Base-by-base conservation (phyloP, 371 early-diverging fungal species). In the Actinomucor elegans region DNA sequence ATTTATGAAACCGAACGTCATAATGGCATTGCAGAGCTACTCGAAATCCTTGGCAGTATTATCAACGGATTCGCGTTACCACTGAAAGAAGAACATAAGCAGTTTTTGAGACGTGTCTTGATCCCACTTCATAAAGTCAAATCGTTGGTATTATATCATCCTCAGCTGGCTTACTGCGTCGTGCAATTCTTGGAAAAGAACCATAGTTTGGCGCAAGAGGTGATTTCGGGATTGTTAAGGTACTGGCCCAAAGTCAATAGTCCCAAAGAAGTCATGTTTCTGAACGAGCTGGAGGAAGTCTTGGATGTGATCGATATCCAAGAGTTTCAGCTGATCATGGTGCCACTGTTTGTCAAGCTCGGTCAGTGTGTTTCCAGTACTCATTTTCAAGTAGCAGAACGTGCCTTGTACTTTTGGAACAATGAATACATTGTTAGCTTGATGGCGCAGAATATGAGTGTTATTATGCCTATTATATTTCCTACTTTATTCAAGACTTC, bases 241-340 rank as follows among this genome's bases (percentile, higher is more conserved):
- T 96, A 85, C 70, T 98, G 98, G 98, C 98, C 98, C 38, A 98
- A 97, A 69, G 93, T 94, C 42, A 98, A 96, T 78, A 93, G 92
- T 53, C 94, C 96, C 4, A 98, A 98, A 67, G 98, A 97, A 69
- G 94, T 96, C 55, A 97, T 98, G 97, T 97, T 94, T 67, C 74
- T 98, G 66, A 95, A 92, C 66, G 98, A 98, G 67, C 65, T 97
- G 34, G 98, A 98, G 59, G 96, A 96, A 57, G 92, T 97, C 15
- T 62, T 98, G 64, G 96, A 96, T 71, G 90, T 92, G 2, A 90
- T 94, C 43, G 96, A 96, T 62, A 92, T 90, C 3, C 73, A 81
- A 28, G 93, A 93, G 62, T 98, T 97, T 69, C 81, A 85, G 37
- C 91, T 88, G 46, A 75, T 97, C 48, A 92, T 93, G 76, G 85